phyloP scores from a whole-genome alignment of 2,329 filamentous ascomycete species.

The Penicillium sp. region DNA sequence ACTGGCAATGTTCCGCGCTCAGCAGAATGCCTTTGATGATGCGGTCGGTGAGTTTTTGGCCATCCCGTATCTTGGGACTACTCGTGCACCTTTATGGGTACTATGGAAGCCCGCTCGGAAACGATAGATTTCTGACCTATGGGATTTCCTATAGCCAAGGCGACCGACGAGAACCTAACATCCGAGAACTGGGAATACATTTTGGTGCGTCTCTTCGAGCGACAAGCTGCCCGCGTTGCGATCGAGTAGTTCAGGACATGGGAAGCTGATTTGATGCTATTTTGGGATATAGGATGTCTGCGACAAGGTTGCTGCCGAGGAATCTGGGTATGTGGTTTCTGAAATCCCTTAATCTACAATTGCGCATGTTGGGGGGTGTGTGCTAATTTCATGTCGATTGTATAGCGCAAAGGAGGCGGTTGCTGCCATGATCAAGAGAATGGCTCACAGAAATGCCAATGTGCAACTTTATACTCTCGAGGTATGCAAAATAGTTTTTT shows the following conservation, averaged over 20 bases:
- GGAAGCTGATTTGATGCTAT: constrained; percentile 14
- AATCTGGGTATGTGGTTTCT: constrained; percentile 44
- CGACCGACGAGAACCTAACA: constrained; percentile 97
- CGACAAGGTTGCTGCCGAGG: constrained; percentile 56
- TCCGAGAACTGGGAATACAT: constrained; percentile 77
- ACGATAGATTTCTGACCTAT: constrained; percentile 26
- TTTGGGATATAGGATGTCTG: constrained; percentile 54
- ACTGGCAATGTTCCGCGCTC: constrained; percentile 56
- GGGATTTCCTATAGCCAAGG: constrained; percentile 59
- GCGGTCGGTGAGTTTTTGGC: constrained; percentile 58
- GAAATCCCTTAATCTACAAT: neutral
- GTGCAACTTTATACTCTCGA: constrained; percentile 94
- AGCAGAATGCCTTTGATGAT: constrained; percentile 70
- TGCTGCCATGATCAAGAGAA: constrained; percentile 84
- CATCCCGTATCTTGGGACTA: neutral
- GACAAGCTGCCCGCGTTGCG: neutral
- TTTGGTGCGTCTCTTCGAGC: constrained; percentile 47
- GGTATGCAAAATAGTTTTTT: constrained; percentile 47
- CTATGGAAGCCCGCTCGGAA: neutral
- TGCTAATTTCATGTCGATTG: constrained; percentile 14
- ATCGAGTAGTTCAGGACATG: neutral
- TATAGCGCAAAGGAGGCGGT: constrained; percentile 75
- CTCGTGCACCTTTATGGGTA: neutral
- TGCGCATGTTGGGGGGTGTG: neutral
- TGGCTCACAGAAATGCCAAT: constrained; percentile 92